Base-by-base conservation (phyloP, 2,329 filamentous ascomycete species). In the Colletotrichum camelliae region DNA sequence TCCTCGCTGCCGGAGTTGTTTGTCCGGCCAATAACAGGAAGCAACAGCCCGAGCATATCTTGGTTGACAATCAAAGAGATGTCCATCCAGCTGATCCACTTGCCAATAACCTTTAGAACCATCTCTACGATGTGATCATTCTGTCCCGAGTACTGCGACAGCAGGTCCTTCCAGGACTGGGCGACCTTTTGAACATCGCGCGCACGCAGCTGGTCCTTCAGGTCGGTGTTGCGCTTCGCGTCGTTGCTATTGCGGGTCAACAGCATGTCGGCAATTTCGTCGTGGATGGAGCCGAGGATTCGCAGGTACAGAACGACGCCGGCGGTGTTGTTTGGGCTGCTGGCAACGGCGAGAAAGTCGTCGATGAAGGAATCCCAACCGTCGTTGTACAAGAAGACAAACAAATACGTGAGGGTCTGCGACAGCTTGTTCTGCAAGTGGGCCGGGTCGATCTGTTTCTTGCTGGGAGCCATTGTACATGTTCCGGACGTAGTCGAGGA, bases 11-110 rank as follows among this genome's bases (percentile, higher is more conserved):
- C 86, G 80, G 89, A 85, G 78, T 89, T 82, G 83, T 92, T 90
- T 81, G 92, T 88, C 84, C 93, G 94, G n/a, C 95, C 95, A 72
- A 98, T 94, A 78, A 98, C 91, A 78, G 97, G 94, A 81, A 98
- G 93, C 75, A 99, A 89, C 65, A 96, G 90, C 82, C 91, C 93
- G 81, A 98, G 92, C 90, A 98, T 97, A 70, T 93, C 91, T 82
- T 96, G 92, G 84, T 97, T 98, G 80, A 99, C 95, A 60, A 99
- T 93, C 73, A 99, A 89, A 67, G 94, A 94, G 80, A 99, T 98
- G 82, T 98, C 97, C 81, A 97, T 98, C 97, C 97, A 99, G 89
- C 96, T 97, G 76, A 98, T 96, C 96, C 97, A 99, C 84, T 96
- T 97, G 48, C 95, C 96, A 78, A 99, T 92, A n/a, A 96, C 94